These are phyloP conservation scores for Vairimorpha apis DNA, from an alignment of 371 early-diverging fungal genomes.

Conservation along the genomic window DNA sequence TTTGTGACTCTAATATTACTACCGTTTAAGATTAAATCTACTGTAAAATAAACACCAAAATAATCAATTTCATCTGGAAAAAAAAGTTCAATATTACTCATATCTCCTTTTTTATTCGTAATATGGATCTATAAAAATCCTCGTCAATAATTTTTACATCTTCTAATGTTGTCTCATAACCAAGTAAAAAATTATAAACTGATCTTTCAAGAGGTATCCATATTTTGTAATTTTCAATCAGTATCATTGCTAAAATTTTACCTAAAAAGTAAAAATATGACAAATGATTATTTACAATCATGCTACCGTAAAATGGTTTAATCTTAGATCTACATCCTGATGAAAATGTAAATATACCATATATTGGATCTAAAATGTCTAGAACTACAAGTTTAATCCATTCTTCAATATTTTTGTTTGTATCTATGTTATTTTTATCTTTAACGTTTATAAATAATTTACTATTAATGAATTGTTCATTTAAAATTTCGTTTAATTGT, in stretches of 20 bases:
- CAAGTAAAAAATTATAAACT: constrained; percentile 91
- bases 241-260: constrained; percentile 90
- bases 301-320: constrained; percentile 85
- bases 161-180: constrained; percentile 62
- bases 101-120: no score
- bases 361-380: constrained; percentile 94
- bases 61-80: no score
- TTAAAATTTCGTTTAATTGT: no score
- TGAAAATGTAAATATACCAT: constrained; percentile 82
- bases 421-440: no score
- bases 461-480: no score
- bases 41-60: constrained; percentile 53
- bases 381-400: constrained; percentile 89
- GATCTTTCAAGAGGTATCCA: constrained; percentile 91
- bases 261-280: constrained; percentile 93
- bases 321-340: constrained; percentile 88
- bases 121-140: no score
- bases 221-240: constrained; percentile 80
- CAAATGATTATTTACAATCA: constrained; percentile 86
- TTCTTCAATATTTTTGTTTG: no score
- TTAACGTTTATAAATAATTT: no score
- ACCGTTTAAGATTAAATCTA: constrained; percentile 81
- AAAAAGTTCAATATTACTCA: no score
- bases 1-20: constrained; percentile 82
- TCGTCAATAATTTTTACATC: no score